phyloP scores from a whole-genome alignment of 2,329 filamentous ascomycete species.

The Alternaria incomplexa region DNA sequence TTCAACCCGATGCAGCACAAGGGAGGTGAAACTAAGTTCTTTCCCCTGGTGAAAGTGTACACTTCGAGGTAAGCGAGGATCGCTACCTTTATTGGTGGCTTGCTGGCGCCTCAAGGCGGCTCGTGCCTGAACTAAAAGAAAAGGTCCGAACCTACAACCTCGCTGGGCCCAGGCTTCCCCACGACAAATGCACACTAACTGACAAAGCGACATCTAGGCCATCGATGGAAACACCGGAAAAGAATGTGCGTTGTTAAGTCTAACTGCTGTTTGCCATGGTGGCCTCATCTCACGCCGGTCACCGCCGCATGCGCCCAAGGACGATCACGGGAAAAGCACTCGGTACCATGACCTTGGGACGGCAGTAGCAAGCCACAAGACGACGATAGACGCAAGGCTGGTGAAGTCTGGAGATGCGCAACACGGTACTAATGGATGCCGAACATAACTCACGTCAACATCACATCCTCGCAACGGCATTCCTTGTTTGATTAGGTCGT shows the following conservation, averaged over 20 bases:
- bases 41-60: neutral
- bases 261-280: neutral
- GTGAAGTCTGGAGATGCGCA: neutral
- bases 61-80: neutral
- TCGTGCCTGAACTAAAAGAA: neutral
- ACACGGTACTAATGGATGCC: neutral
- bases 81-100: neutral
- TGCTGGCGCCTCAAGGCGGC: neutral
- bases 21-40: neutral
- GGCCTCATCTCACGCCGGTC: neutral
- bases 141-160: neutral
- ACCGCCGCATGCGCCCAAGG: neutral
- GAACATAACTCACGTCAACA: neutral
- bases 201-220: neutral
- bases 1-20: neutral
- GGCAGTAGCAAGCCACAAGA: neutral
- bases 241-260: neutral
- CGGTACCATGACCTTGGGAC: neutral
- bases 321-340: neutral
- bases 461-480: neutral
- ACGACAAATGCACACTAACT: neutral
- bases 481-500: neutral
- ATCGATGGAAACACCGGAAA: neutral
- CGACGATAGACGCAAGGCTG: neutral
- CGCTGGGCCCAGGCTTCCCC: neutral